Conservation (phyloP, 805 yeast genomes). For the Dipodascopsis uninucleata region DNA sequence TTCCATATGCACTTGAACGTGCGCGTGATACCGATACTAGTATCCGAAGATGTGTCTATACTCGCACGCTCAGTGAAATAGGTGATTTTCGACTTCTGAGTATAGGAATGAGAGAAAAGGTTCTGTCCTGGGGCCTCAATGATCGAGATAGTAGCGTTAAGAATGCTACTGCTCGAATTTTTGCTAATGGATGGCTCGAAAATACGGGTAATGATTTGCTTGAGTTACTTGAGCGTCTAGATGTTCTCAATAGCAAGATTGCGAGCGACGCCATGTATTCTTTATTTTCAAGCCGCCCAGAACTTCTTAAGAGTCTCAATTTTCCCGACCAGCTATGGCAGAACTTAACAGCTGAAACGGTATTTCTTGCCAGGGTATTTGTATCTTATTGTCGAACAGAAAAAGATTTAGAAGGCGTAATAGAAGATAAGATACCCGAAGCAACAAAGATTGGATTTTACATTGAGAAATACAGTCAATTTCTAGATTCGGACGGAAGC, state of each 20-base stretch:
- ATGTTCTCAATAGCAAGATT: conserved; percentile 61
- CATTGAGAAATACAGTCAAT: conserved; percentile 51
- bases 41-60: conserved; percentile 69
- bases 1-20: conserved; percentile 64
- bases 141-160: conserved; percentile 78
- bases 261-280: conserved; percentile 65
- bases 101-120: conserved; percentile 55
- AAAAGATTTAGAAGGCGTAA: conserved; percentile 42
- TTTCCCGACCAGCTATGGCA: conserved; percentile 69
- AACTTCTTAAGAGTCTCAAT: conserved; percentile 54
- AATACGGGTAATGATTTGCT: conserved; percentile 64
- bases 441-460: conserved; percentile 64
- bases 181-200: conserved; percentile 69
- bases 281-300: conserved; percentile 60
- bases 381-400: conserved; percentile 60
- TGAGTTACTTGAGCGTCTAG: conserved; percentile 66
- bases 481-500: conserved; percentile 26
- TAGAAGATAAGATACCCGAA: conserved; percentile 62
- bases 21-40: conserved; percentile 74
- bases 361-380: conserved; percentile 66
- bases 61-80: conserved; percentile 62
- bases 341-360: conserved; percentile 66
- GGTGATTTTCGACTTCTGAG: conserved; percentile 59
- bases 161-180: conserved; percentile 66
- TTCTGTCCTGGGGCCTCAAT: conserved; percentile 78